Evolutionary conservation across 2,329 filamentous ascomycete species (phyloP).

Genomic region (Chaetomium strumarium): DNA sequence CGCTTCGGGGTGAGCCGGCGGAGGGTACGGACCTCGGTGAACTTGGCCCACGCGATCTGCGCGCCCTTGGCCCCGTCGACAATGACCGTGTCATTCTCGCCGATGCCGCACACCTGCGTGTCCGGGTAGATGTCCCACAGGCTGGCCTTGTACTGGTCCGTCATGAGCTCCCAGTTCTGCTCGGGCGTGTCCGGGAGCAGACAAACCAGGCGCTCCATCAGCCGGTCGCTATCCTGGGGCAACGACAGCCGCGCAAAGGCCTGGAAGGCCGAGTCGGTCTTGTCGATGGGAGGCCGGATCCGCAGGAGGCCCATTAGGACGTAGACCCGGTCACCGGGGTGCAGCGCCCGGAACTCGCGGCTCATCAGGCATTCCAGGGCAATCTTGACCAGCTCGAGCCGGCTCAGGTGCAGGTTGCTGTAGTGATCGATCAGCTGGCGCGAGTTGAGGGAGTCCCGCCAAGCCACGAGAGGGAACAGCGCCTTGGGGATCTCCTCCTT

Average conservation of each 20-base stretch:
- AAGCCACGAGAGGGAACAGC: conserved; percentile 29
- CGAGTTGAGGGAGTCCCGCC: conserved; percentile 27
- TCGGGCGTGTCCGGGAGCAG: conserved; percentile 22
- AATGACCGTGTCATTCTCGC: conserved; percentile 31
- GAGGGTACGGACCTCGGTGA: conserved; percentile 27
- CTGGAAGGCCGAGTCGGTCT: conserved; percentile 32
- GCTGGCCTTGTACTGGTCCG: conserved; percentile 28
- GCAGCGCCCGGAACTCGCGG: conserved; percentile 23
- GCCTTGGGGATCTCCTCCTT: conserved; percentile 28
- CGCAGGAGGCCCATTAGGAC: conserved; percentile 34
- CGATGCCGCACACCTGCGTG: conserved; percentile 31
- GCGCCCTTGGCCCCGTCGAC: conserved; percentile 31
- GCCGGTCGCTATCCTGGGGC: conserved; percentile 31
- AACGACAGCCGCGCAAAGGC: conserved; percentile 33
- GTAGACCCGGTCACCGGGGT: conserved; percentile 32
- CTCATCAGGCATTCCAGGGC: conserved; percentile 30
- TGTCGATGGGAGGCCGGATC: conserved; percentile 29
- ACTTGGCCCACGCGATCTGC: conserved; percentile 31
- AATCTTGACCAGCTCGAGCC: conserved; percentile 30
- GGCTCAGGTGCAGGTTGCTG: conserved; percentile 28
- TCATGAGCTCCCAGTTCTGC: conserved; percentile 25
- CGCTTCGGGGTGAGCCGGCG: not conserved
- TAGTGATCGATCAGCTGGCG: conserved; percentile 34
- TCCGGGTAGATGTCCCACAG: conserved; percentile 33
- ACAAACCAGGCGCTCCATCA: conserved; percentile 32